These are phyloP conservation scores for Fagopyrum tataricum DNA, from an alignment of 148 eudicot species.

Conservation along the genomic window DNA sequence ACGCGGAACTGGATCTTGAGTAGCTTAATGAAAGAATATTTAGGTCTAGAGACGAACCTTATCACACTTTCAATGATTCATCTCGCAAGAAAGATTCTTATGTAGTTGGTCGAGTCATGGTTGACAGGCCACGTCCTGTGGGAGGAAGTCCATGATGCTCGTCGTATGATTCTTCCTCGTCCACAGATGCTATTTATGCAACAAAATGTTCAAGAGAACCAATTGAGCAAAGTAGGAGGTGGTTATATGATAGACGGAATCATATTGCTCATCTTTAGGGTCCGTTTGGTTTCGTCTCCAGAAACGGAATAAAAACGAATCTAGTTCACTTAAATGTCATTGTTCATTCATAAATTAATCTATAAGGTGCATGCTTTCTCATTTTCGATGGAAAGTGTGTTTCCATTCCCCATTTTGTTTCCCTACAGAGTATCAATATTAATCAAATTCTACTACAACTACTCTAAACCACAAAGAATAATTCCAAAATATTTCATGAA, in stretches of 20 bases:
- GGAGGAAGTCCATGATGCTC: constrained; percentile 50
- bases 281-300: not conserved
- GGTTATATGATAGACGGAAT: not conserved
- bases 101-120: constrained; percentile 82
- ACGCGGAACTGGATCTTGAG: too few relatives aligned
- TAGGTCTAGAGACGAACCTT: not conserved
- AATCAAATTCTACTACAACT: too few relatives aligned
- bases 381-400: too few relatives aligned
- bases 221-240: not conserved
- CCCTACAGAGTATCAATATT: too few relatives aligned
- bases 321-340: too few relatives aligned
- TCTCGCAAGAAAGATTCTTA: constrained; percentile 15
- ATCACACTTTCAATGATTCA: not conserved
- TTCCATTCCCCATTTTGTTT: too few relatives aligned
- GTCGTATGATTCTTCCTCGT: constrained; percentile 49
- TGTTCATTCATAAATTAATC: too few relatives aligned
- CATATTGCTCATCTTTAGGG: not conserved
- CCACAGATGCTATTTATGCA: constrained; percentile 25
- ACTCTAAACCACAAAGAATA: too few relatives aligned
- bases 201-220: not conserved
- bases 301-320: too few relatives aligned
- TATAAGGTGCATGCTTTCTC: too few relatives aligned
- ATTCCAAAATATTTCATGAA: too few relatives aligned
- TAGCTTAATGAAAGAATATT: not conserved
- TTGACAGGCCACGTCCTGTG: constrained; percentile 71